A percentile compares a stretch with the other conserved stretches of the same genome.
Evolutionary conservation across 2,329 filamentous ascomycete genomes (phyloP).

Genomic region (Colletotrichum abscissum): DNA sequence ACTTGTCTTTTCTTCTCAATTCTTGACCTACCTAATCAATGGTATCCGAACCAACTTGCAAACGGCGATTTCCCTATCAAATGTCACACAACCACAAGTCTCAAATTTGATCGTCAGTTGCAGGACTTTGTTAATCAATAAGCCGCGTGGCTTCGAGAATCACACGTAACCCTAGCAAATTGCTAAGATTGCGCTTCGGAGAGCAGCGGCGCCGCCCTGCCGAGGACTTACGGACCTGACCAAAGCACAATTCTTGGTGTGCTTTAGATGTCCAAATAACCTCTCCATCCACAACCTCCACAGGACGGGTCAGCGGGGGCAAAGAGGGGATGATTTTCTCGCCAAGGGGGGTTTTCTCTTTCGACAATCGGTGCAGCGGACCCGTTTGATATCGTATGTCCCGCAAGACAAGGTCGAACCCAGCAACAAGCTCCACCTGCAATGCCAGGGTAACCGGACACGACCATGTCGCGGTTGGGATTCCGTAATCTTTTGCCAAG

Average conservation of each 20-base stretch:
- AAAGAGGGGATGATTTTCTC: neutral
- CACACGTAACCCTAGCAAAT: neutral
- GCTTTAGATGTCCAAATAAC: conserved; percentile 9
- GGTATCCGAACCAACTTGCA: neutral
- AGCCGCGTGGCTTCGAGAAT: neutral
- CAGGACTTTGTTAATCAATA: neutral
- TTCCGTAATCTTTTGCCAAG: neutral
- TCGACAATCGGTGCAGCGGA: neutral
- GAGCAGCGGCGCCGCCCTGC: neutral
- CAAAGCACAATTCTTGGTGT: neutral
- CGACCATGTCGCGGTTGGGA: neutral
- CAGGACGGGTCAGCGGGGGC: neutral
- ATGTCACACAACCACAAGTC: neutral
- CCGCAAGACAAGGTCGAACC: neutral
- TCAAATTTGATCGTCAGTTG: neutral
- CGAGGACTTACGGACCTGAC: neutral
- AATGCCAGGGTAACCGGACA: neutral
- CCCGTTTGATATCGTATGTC: neutral
- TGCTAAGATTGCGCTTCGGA: neutral
- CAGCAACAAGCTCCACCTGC: neutral
- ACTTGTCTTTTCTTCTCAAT: neutral
- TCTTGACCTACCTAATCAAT: neutral
- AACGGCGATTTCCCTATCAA: neutral
- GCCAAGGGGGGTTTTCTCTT: neutral
- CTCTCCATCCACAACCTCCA: neutral